These are phyloP conservation scores for Ceratocystis eucalypticola DNA, from an alignment of 2,329 filamentous ascomycete genomes.

Conservation along the genomic window DNA sequence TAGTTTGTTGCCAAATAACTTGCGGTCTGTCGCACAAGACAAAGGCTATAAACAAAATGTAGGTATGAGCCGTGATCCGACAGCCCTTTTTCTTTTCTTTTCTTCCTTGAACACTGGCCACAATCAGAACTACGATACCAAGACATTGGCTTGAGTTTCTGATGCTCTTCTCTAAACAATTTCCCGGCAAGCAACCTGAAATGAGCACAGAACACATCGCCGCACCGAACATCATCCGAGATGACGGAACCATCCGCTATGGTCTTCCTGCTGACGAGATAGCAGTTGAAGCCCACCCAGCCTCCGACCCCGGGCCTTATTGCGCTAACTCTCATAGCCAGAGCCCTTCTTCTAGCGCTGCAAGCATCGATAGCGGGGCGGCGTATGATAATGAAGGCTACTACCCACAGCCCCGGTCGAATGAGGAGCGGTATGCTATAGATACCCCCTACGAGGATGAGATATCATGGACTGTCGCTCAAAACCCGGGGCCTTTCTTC, in stretches of 20 bases:
- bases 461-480: background rate
- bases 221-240: background rate
- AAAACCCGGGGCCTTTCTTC: background rate
- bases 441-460: background rate
- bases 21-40: background rate
- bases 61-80: background rate
- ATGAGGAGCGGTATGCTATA: background rate
- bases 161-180: background rate
- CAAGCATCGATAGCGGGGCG: slow-evolving; percentile 4
- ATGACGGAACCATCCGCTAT: background rate
- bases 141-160: background rate
- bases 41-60: background rate
- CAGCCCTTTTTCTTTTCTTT: background rate
- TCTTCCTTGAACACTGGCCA: background rate
- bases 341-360: background rate
- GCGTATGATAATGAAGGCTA: background rate
- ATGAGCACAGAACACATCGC: background rate
- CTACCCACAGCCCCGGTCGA: background rate
- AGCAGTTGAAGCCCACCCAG: background rate
- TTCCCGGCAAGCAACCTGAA: background rate
- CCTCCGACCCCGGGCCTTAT: background rate
- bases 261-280: background rate
- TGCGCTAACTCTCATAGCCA: background rate
- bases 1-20: background rate
- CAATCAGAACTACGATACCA: background rate